phyloP scores from a whole-genome alignment of 2,329 filamentous ascomycete genomes.

The Aspergillus sp. region DNA sequence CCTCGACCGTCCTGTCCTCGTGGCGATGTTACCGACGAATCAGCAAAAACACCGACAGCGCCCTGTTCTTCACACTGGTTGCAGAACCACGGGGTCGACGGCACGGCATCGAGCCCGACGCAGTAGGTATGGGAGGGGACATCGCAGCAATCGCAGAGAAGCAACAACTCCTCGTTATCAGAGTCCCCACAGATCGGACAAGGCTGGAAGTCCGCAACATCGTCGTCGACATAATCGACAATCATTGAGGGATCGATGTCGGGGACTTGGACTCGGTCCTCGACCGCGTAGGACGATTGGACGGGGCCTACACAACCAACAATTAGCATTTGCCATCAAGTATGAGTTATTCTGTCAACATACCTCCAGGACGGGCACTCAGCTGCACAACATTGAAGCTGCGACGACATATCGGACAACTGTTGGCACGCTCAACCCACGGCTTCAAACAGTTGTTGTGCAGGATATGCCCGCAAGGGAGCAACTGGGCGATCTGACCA shows the following conservation, averaged over 20 bases:
- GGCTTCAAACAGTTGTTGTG: slow-evolving; percentile 89
- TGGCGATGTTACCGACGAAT: slow-evolving; percentile 24
- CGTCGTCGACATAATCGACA: slow-evolving; percentile 64
- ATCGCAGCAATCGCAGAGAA: slow-evolving; percentile 89
- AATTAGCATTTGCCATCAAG: background rate
- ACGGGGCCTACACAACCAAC: slow-evolving; percentile 41
- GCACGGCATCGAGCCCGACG: slow-evolving; percentile 71
- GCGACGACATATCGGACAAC: slow-evolving; percentile 92
- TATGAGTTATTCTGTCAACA: slow-evolving; percentile 24
- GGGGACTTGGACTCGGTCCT: slow-evolving; percentile 62
- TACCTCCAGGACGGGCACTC: slow-evolving; percentile 72
- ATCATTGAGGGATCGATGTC: slow-evolving; percentile 69
- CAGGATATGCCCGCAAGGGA: slow-evolving; percentile 81
- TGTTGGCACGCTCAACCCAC: slow-evolving; percentile 96
- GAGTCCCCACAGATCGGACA: slow-evolving; percentile 78
- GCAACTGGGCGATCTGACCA: slow-evolving; percentile 53
- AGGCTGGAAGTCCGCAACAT: slow-evolving; percentile 55
- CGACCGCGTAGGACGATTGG: slow-evolving; percentile 51
- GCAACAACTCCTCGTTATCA: slow-evolving; percentile 75
- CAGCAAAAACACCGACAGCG: slow-evolving; percentile 32
- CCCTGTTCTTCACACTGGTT: slow-evolving; percentile 61
- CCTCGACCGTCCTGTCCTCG: slow-evolving; percentile 40
- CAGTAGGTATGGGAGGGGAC: slow-evolving; percentile 88
- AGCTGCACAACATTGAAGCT: slow-evolving; percentile 87
- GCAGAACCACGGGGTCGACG: slow-evolving; percentile 81